Percentiles rank a stretch among this genome's conserved stretches.
Evolutionary conservation across 2,329 filamentous ascomycete genomes (phyloP).

Genomic region (Chaetomiaceae sp.): DNA sequence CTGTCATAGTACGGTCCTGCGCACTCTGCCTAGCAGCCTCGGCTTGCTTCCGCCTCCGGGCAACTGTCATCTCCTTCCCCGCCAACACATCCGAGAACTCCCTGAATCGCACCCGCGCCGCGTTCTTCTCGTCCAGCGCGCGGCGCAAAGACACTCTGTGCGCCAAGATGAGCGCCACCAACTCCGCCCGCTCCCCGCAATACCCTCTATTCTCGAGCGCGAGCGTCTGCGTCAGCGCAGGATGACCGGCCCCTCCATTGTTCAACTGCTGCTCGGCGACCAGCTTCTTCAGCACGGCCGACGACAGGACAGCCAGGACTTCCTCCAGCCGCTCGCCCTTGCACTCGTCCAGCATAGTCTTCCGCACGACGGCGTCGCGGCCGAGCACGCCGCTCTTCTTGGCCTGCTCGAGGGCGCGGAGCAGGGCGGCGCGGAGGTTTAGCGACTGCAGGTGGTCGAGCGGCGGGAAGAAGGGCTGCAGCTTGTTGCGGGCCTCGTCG

Average conservation of each 20-base stretch:
- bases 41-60: conserved; percentile 45
- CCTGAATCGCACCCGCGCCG: conserved; percentile 50
- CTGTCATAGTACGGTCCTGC: conserved; percentile 33
- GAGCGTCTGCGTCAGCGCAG: conserved; percentile 47
- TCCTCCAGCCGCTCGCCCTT: conserved; percentile 88
- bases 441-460: conserved; percentile 84
- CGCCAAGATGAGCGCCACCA: conserved; percentile 65
- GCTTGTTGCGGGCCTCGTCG: conserved; percentile 71
- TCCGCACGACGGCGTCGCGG: conserved; percentile 72
- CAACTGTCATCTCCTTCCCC: conserved; percentile 54
- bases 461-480: conserved; percentile 85
- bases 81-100: conserved; percentile 61
- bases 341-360: conserved; percentile 96
- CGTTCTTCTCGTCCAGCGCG: conserved; percentile 53
- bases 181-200: conserved; percentile 44
- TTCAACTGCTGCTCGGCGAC: conserved; percentile 36
- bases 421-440: conserved; percentile 78
- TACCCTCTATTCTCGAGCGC: conserved; percentile 55
- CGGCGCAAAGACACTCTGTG: conserved; percentile 62
- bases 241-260: conserved; percentile 29
- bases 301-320: conserved; percentile 75
- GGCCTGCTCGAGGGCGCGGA: conserved; percentile 71
- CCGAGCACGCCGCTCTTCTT: conserved; percentile 85
- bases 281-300: conserved; percentile 68
- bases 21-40: conserved; percentile 26